A percentile compares a stretch with the other conserved stretches of the same genome.
Conservation (phyloP, 169 alveolate species). For the Eimeria acervulina region DNA sequence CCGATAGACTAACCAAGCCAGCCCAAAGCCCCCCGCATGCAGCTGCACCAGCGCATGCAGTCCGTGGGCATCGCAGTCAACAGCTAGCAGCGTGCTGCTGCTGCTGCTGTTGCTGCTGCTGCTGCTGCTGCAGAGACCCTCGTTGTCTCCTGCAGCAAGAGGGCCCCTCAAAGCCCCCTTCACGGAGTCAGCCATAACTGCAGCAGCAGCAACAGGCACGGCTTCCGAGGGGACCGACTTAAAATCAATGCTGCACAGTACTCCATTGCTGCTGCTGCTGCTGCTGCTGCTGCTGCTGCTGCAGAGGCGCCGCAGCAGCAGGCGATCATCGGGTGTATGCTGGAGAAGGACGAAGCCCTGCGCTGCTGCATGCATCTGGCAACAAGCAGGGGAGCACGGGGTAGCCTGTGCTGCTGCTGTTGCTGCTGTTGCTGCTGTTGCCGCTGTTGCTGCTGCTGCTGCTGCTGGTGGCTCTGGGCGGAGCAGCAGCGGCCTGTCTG, state of each 20-base stretch:
- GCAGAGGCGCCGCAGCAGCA: slow-evolving; percentile 19
- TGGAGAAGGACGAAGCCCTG: neutral
- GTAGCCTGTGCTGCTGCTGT: slow-evolving; percentile 14
- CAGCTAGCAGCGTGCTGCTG: slow-evolving; percentile 13
- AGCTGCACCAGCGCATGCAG: slow-evolving; percentile 30
- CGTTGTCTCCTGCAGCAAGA: neutral
- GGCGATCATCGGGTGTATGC: slow-evolving; percentile 2
- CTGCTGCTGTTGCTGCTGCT: too few species aligned
- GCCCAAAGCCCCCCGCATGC: slow-evolving; percentile 35
- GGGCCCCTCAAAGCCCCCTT: slow-evolving; percentile 2
- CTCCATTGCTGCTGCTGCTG: slow-evolving; percentile 11
- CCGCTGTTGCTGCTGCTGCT: neutral
- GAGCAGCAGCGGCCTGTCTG: slow-evolving; percentile 48
- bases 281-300: slow-evolving; percentile 62
- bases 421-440: slow-evolving; percentile 28
- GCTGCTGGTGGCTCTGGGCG: slow-evolving; percentile 41
- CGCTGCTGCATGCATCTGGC: slow-evolving; percentile 16
- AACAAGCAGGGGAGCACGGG: neutral
- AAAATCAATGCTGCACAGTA: neutral
- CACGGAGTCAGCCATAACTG: neutral
- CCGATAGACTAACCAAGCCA: slow-evolving; percentile 11
- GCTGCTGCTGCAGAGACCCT: too few species aligned
- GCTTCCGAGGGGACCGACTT: neutral
- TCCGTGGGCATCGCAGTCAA: slow-evolving; percentile 16
- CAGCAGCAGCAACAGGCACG: slow-evolving; percentile 1